Base-by-base conservation (phyloP, 2,329 filamentous ascomycete genomes). In the Colletotrichum trifolii region DNA sequence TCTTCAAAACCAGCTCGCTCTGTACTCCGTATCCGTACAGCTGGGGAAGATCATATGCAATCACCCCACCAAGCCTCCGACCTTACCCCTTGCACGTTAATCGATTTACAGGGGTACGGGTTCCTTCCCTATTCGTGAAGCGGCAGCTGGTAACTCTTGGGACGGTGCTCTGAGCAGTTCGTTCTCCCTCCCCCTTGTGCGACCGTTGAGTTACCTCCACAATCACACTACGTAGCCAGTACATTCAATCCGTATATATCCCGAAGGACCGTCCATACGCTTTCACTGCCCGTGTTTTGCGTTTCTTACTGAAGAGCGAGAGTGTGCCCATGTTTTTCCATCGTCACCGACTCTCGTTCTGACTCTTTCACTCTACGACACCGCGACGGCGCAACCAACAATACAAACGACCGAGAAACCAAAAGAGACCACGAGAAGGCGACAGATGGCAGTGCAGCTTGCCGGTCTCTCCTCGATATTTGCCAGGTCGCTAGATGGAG, bases 401-500 rank as follows among this genome's bases (percentile, higher is more conserved):
- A 58, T 46, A 63, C 64, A 15, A 54, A 5, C 25, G 25, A 25
- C 4, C 25, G 25, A 25, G 25, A 25, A 25, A 25, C 25, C 54
- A 42, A 34, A 49, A 42, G 36, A 57, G 45, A 47, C 15, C 50
- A 25, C 25, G 25, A 25, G 25, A 25, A 25, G 48, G 49, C 47
- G 52, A 66, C 67, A 62, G 61, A 69, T 69, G 65, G 67, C 65
- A 59, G 58, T 57, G 61, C 45, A 66, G 65, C 61, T 59, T 66
- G 58, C 62, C 54, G 59, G 53, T 55, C 61, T 52, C 61, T 58
- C 45, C 42, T 54, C 54, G 43, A 55, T 56, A 62, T 40, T 66
- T 57, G 45, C 46, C 35, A 43, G 25, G 43, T 46, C 58, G 61
- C 52, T 66, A 66, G 62, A 96, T 97, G 94, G 94, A 97, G 86